Percentiles rank a stretch among this genome's conserved stretches.
Conservation (phyloP, 2,329 filamentous ascomycete species). For the Colletotrichum orbiculare region DNA sequence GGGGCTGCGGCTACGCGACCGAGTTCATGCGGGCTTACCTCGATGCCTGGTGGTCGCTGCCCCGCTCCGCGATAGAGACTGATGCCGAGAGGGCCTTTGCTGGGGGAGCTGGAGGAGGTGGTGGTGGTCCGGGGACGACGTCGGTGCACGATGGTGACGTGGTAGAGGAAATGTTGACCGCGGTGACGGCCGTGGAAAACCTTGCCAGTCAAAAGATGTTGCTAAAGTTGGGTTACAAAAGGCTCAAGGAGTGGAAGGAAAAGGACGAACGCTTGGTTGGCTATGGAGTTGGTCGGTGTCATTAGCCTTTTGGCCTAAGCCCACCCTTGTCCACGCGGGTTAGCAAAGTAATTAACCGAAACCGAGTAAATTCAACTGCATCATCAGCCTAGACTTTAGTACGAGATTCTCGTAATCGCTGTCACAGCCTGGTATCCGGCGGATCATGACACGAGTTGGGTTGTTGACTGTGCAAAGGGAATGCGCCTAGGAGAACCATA, state of each 20-base stretch:
- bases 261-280: slow-evolving; percentile 37
- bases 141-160: slow-evolving; percentile 31
- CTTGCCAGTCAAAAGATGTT: slow-evolving; percentile 66
- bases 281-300: slow-evolving; percentile 7
- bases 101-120: slow-evolving; percentile 8
- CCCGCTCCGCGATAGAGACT: slow-evolving; percentile 56
- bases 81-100: slow-evolving; percentile 54
- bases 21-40: slow-evolving; percentile 64
- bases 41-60: slow-evolving; percentile 59
- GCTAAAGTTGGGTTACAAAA: slow-evolving; percentile 64
- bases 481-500: no score
- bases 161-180: slow-evolving; percentile 55
- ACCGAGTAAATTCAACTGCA: no score
- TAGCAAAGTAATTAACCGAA: no score
- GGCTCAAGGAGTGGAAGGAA: slow-evolving; percentile 54
- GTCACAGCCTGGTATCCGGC: no score
- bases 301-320: no score
- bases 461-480: no score
- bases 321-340: no score
- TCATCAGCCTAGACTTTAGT: no score
- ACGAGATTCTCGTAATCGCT: no score
- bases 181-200: slow-evolving; percentile 62
- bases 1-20: slow-evolving; percentile 67
- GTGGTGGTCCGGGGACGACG: no score
- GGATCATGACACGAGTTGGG: no score